phyloP scores from a whole-genome alignment of 305 asterid species.

The Andrographis paniculata region DNA sequence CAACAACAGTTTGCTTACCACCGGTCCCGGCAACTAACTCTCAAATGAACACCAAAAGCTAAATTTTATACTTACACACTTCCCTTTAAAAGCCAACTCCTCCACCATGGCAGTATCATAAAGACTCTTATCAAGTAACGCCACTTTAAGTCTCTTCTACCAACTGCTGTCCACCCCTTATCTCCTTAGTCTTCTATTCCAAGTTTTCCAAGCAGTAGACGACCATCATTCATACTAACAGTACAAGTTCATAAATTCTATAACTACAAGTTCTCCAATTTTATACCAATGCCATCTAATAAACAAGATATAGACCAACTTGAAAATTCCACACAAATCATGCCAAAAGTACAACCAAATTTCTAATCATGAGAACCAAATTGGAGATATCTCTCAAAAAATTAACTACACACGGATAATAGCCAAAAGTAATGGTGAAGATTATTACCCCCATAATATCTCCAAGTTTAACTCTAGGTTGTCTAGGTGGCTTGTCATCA shows the following conservation, averaged over 20 bases:
- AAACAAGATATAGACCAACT: no score
- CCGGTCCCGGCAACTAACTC: no score
- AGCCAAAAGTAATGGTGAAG: constrained; percentile 2
- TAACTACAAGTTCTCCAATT: no score
- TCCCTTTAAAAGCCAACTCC: no score
- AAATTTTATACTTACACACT: no score
- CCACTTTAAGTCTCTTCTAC: constrained; percentile 1
- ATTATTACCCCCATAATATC: constrained; percentile 93
- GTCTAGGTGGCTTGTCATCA: constrained; percentile 43
- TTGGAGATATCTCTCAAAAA: constrained; percentile 3
- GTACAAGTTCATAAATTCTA: no score
- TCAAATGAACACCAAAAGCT: no score
- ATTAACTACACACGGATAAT: not conserved
- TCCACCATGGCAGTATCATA: no score
- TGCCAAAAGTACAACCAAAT: constrained; percentile 6
- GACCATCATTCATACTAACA: no score
- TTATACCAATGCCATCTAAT: no score
- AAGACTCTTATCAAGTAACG: constrained; percentile 1
- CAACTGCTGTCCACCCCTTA: not conserved
- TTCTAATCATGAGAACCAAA: not conserved
- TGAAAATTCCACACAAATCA: not conserved
- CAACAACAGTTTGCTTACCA: no score
- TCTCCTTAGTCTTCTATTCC: not conserved
- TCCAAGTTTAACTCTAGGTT: constrained; percentile 66
- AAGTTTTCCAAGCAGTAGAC: not conserved